These are phyloP conservation scores for Deuterostichococcus epilithicus DNA, from an alignment of 139 green algal species.

Conservation along the genomic window DNA sequence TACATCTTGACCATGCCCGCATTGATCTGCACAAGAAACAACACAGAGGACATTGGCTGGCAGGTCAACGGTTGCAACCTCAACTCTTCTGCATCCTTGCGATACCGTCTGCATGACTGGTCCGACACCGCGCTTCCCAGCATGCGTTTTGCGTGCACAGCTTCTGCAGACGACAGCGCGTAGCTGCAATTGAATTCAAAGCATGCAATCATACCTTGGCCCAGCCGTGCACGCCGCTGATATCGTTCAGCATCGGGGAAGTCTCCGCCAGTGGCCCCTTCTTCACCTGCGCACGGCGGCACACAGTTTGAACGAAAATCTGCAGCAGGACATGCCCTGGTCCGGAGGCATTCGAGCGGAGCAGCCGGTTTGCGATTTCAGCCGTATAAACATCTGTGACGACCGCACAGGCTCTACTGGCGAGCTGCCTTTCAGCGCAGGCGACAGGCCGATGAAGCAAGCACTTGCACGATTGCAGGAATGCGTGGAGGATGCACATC, in stretches of 20 bases:
- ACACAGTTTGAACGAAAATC: too few species aligned
- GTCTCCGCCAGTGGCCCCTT: slow-evolving; percentile 90
- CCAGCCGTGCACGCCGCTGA: slow-evolving; percentile 83
- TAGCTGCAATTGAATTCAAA: neutral
- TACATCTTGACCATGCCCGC: slow-evolving; percentile 98
- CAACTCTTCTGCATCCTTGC: too few species aligned
- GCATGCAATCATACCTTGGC: slow-evolving; percentile 56
- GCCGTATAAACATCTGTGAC: too few species aligned
- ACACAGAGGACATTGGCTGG: neutral
- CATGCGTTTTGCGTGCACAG: neutral
- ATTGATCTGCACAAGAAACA: slow-evolving; percentile 63
- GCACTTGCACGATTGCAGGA: too few species aligned
- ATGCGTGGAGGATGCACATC: slow-evolving; percentile 11
- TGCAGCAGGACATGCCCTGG: too few species aligned
- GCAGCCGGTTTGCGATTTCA: too few species aligned
- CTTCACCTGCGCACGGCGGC: slow-evolving; percentile 73
- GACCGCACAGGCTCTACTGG: too few species aligned
- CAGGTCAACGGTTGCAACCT: too few species aligned
- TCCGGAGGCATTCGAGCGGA: too few species aligned
- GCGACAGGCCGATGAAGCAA: too few species aligned
- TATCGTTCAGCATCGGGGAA: slow-evolving; percentile 93
- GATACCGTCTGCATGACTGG: too few species aligned
- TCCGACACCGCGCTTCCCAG: neutral
- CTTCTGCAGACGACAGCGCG: neutral
- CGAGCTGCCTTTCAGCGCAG: too few species aligned